Base-by-base conservation (phyloP, 179 eudicot genomes). In the Corrigiola litoralis region DNA sequence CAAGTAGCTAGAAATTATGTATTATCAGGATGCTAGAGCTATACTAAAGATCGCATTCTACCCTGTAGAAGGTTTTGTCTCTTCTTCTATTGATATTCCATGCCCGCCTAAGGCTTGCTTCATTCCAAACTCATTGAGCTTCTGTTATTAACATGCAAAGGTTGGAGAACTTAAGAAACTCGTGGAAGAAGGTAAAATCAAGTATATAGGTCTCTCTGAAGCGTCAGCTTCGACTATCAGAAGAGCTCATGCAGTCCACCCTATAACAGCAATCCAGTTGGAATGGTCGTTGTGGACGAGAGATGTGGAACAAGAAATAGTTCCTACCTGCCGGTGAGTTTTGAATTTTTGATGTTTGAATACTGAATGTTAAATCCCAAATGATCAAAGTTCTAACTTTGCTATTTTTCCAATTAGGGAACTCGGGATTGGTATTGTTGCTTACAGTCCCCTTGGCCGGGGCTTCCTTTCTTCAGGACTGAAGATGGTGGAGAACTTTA, bases 201-300 rank as follows among this genome's bases (percentile, higher is more conserved):
- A 76, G 54, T 71, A 80, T 61, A 52, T 83, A 4, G 89, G 89
- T 28, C 67, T 84, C 9, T 84, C 88, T 12, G 84, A 84, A 75
- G 87, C 87, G 46, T 82, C 70, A 5, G 72, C 81, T 11, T 65
- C 81, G 4, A 84, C 86, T 5, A 82, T 84, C 41, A 75, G 83
- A 66, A 77, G 86, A 56, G 89, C 84, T 4, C 89, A 84, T 61
- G 81, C 85, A 4, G 75, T 84, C 32, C 87, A 85, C 57, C 87
- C 89, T 0, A 73, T 85, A 18, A 85, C 83, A 10, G 87, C 83
- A 1, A 79, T 85, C 33, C 81, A 85, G 53, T 41, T 75, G 29
- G 89, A 85, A 68, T 84, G 86, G 86, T 81, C 89, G 4, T 77
- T 82, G 69, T 84, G 89, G 89, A 41, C 80, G 2, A 71, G 87